Percentiles rank a stretch among this genome's conserved stretches.
Conservation (phyloP, 2,329 filamentous ascomycete species). For the Alternaria tenuissima region DNA sequence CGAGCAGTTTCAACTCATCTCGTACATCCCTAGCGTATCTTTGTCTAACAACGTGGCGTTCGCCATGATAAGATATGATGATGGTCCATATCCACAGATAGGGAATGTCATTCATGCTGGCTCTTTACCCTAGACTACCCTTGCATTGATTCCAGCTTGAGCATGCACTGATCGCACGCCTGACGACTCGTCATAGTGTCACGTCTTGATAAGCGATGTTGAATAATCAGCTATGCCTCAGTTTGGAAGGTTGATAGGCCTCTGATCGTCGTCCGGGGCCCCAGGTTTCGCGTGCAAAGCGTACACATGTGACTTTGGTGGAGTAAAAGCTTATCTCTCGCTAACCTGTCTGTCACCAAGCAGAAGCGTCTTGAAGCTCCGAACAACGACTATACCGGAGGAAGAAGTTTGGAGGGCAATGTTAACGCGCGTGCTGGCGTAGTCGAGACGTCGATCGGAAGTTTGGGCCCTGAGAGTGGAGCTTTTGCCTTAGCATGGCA, state of each 20-base stretch:
- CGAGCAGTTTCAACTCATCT: background rate
- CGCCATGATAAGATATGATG: background rate
- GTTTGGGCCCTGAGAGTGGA: background rate
- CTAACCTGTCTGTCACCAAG: background rate
- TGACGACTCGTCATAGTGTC: background rate
- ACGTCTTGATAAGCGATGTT: background rate
- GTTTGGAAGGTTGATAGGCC: background rate
- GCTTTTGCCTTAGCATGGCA: background rate
- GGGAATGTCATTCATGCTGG: background rate
- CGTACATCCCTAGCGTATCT: background rate
- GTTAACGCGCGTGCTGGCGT: background rate
- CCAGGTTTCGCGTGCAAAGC: constrained; percentile 1
- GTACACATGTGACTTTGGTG: background rate
- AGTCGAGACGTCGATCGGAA: background rate
- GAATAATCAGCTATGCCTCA: background rate
- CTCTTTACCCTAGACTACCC: background rate
- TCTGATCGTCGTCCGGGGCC: background rate
- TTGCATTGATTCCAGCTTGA: background rate
- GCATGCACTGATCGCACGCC: background rate
- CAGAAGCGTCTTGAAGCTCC: background rate
- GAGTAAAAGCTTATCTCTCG: background rate
- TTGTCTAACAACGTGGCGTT: background rate
- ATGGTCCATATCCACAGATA: background rate
- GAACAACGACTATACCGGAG: background rate
- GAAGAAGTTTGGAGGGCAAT: background rate